Base-by-base conservation (phyloP, 2,329 filamentous ascomycete species). In the Cladosporium sp. region DNA sequence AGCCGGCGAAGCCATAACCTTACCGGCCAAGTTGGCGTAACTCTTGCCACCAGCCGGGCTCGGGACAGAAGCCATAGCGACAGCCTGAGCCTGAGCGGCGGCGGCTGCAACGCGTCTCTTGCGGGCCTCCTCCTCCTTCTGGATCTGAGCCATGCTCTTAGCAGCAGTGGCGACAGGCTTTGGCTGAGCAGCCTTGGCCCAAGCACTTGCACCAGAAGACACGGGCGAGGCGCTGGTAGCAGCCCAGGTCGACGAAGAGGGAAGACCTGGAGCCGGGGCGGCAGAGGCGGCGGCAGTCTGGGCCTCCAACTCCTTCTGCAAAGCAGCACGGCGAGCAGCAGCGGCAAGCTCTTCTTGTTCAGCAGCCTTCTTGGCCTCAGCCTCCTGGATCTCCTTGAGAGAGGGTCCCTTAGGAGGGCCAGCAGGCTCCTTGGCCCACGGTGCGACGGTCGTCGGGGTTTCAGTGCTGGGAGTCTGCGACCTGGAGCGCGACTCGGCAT, bases 81-180 rank as follows among this genome's bases (percentile, higher is more conserved):
- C 68, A 15, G 74, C 66, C 18, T 76, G 70, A 9, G 75, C 67
- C 19, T 68, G 66, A 4, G 71, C 70, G 7, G 75, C 74, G 29
- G 74, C 73, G 7, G 74, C 75, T 30, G 74, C 75, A 38, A 82
- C 79, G 66, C 86, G 88, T 61, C 86, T 84, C 77, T 98, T 98
- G 57, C 88, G 84, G 15, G 79, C 78, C 65, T 97, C 93, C 64
- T 98, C 93, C 71, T 98, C 93, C 55, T 91, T 91, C 67, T 97
- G 93, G 52, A 98, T 97, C 59, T 97, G 92, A 19, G 90, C 88
- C 38, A 97, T 76, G 0, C 90, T 95, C 79, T 96, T 96, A 76
- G 94, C 93, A 9, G 71, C 73, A 67, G 61, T 38, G 25, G 69
- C 66, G 33, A 69, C 66, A 36, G 69, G 64, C 32, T 75, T 65